Evolutionary conservation across 1,284 basidiomycete species (phyloP), one percentile per base, ranked within the genome.

Genomic region (Fomitopsis pinicola): DNA sequence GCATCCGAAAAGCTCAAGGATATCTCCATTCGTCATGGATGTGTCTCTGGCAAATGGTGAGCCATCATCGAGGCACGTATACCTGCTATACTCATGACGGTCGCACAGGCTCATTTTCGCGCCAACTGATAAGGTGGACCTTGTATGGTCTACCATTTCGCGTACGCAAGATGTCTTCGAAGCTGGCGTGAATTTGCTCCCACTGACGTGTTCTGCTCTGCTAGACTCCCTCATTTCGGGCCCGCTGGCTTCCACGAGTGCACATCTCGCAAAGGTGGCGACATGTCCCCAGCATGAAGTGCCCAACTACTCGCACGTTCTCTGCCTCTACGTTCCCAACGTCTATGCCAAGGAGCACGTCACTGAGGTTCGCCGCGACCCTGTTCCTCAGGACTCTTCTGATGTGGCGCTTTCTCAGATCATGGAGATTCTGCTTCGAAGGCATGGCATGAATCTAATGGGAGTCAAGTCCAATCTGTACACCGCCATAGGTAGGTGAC

Each of bases 401-500:
- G 9, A 46, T 17, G 19, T 8, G 9, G 28, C 17, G 5, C 10
- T 19, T 30, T 26, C 35, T 22, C 54, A 90, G 87, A 82, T 89
- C 35, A 88, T 90, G 86, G 83, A 79, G 67, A 75, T 87, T 6
- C 75, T 91, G 15, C 68, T 90, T 48, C 76, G 84, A 58, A 78
- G 84, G 55, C 88, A 89, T 69, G 88, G 88, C 0, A 67, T 84
- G 58, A 83, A 78, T 66, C 77, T 88, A 10, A 83, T 79, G 68
- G 87, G 88, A 17, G 89, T 89, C 12, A 91, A 91, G 68, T 82
- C 86, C 5, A 77, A 89, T 68, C 68, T 91, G 52, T 90, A 89
- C 67, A 89, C 88, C 3, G 53, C 66, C 0, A 81, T 88, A 60
- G 85, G 86, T 85, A 69, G 53, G 70, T 7, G 5, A 26, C 66